Evolutionary conservation across 345 rosid species (phyloP), one percentile per base, ranked within the genome.

Genomic region (Citrus maxima): DNA sequence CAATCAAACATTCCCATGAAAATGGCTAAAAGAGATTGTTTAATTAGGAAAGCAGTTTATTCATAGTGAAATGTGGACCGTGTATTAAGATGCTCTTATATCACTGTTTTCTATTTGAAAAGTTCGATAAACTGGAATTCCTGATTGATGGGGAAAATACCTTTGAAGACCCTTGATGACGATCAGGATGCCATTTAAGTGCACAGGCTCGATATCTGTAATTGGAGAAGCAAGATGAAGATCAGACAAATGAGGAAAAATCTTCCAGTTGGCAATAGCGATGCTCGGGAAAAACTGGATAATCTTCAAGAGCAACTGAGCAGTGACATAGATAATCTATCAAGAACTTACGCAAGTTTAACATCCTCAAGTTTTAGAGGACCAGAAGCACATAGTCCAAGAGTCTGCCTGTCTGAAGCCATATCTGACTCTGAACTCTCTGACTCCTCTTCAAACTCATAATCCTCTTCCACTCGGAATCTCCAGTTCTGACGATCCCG

Each of bases 131-230:
- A 46, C 32, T 24, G 65, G 35, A 21, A 40, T 49, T 63, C 28
- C 5, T 63, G 37, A 30, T 12, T 6, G n/a, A 73, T 7, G 37
- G 13, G 14, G 65, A 63, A 68, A 51, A 75, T 67, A 93, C 98
- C 98, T 95, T 95, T 77, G 93, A 89, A 46, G 92, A 86, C 72
- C 90, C 92, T 16, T 86, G 90, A 82, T 92, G 98, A 77, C 91
- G 97, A 93, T 95, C 97, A 14, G 97, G 98, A 83, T 93, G 97
- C 97, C 98, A 95, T 80, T 92, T 92, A 72, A 95, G 79, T 8
- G 99, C 99, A 74, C 97, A 91, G 73, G 85, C 77, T 75, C 98
- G 90, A 75, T 93, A 95, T 63, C 98, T 95, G 83, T 14, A 72
- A 70, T 77, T 66, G 62, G 75, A 75, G 72, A 80, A 24, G 28